Evolutionary conservation across 768 basidiomycete genomes (phyloP), one percentile per base, ranked within the genome.

Genomic region (Tylopilus subfusipes): DNA sequence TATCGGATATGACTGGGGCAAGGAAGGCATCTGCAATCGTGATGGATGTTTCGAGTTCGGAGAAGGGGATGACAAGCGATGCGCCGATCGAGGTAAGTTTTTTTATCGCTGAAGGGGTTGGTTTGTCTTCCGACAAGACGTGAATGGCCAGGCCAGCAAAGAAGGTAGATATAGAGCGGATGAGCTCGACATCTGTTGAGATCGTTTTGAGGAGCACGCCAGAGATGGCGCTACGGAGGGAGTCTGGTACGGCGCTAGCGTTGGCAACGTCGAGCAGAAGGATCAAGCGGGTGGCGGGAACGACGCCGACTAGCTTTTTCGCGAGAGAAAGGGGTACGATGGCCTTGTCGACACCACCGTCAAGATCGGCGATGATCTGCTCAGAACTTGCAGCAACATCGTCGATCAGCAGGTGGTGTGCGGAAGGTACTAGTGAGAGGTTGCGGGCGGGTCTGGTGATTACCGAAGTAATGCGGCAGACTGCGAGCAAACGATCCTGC

Each of bases 21-120:
- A 95, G 82, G 76, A 96, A 96, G 24, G 88, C 88, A 63, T 94
- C 90, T 7, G 84, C 83, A 56, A 97, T 71, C 64, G 88, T 88
- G 53, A 94, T 76, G 58, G 83, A 79, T 7, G 76, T 69, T 44
- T 73, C 58, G 48, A 95, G 82, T 47, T 86, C 82, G 42, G 83
- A 79, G 30, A 82, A 80, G 16, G 89, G 85, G 49, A 97, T 73
- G 56, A 94, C 84, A 33, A 86, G 78, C 7, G 81, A 82, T 40
- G 84, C 85, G 27, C 81, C 80, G 47, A 80, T 79, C 39, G 75
- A 76, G 49, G 72, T 68, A 21, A 92, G 78, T 53, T 82, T 82
- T 54, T 82, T 76, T 58, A 94, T 84, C 49, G 74, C 74, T 40
- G 80, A 79, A 10, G 72, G 67, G n/a, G 84, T 80, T 3, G 88